These are phyloP conservation scores for Hysterangium stoloniferum DNA, from an alignment of 768 basidiomycete genomes.

Conservation along the genomic window DNA sequence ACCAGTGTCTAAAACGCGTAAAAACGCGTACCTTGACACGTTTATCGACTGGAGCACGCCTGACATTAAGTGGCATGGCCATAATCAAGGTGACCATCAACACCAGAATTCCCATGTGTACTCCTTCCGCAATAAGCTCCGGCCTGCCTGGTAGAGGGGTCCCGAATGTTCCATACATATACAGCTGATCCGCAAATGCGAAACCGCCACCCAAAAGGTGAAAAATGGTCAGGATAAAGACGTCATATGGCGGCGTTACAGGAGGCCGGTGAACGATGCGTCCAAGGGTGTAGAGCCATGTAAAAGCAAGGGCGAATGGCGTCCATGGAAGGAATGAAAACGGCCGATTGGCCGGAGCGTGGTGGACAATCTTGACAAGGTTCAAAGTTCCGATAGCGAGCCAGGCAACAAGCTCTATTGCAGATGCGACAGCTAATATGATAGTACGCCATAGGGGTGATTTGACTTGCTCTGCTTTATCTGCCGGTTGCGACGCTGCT, in stretches of 20 bases:
- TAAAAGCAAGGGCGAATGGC: constrained; percentile 15
- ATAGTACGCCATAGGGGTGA: constrained; percentile 13
- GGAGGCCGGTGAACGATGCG: constrained; percentile 15
- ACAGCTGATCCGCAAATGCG: constrained; percentile 15
- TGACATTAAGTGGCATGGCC: constrained; percentile 4
- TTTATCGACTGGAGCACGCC: not conserved
- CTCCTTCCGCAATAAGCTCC: not conserved
- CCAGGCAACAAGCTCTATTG: constrained; percentile 18
- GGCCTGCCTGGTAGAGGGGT: not conserved
- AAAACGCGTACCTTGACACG: not conserved
- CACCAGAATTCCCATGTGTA: not conserved
- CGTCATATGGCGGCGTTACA: constrained; percentile 17
- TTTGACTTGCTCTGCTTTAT: not conserved
- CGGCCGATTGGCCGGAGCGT: not conserved
- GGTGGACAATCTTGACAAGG: constrained; percentile 3
- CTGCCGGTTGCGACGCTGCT: not conserved
- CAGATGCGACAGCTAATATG: constrained; percentile 14
- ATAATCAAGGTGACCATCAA: not conserved
- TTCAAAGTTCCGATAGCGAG: constrained; percentile 13
- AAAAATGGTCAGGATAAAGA: constrained; percentile 16
- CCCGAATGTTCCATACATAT: not conserved
- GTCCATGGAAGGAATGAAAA: constrained; percentile 4
- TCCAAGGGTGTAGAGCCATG: constrained; percentile 19
- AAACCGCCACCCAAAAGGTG: constrained; percentile 16
- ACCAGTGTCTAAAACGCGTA: not conserved